phyloP scores from a whole-genome alignment of 2,329 filamentous ascomycete species.

The Penicillium sp. region DNA sequence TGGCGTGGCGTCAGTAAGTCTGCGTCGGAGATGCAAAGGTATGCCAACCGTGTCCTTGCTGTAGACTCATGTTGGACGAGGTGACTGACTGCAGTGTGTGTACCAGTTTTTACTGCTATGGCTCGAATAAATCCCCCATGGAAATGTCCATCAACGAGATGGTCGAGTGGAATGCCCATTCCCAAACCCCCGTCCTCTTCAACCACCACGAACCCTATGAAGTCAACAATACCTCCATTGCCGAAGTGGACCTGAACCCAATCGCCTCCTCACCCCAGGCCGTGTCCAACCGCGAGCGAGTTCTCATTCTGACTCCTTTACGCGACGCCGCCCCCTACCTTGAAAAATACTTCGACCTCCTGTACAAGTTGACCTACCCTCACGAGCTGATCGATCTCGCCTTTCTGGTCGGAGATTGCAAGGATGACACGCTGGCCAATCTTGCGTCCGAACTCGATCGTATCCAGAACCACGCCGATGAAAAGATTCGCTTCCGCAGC shows the following conservation, averaged over 20 bases:
- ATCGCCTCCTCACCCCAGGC: constrained; percentile 77
- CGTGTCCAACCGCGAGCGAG: constrained; percentile 70
- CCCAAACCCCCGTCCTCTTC: constrained; percentile 89
- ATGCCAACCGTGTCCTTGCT: constrained; percentile 28
- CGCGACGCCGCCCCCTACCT: constrained; percentile 81
- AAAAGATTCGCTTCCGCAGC: constrained; percentile 78
- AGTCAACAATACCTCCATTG: constrained; percentile 73
- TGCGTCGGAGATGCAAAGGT: constrained; percentile 88
- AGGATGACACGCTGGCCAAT: constrained; percentile 84
- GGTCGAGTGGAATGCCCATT: constrained; percentile 78
- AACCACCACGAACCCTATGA: constrained; percentile 87
- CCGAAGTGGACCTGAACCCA: constrained; percentile 75
- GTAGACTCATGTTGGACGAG: background rate
- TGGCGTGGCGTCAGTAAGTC: constrained; percentile 80
- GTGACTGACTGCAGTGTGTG: background rate
- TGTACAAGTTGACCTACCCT: constrained; percentile 84
- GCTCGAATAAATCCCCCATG: constrained; percentile 90
- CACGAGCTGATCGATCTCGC: constrained; percentile 91
- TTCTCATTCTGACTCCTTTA: constrained; percentile 87
- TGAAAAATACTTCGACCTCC: constrained; percentile 85
- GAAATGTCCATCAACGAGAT: constrained; percentile 90
- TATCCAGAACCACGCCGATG: constrained; percentile 68
- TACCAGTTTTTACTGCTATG: constrained; percentile 90
- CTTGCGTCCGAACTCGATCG: constrained; percentile 79
- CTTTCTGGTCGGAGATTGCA: constrained; percentile 88